Base-by-base conservation (phyloP, 257 asterid species). In the Lavandula angustifolia region DNA sequence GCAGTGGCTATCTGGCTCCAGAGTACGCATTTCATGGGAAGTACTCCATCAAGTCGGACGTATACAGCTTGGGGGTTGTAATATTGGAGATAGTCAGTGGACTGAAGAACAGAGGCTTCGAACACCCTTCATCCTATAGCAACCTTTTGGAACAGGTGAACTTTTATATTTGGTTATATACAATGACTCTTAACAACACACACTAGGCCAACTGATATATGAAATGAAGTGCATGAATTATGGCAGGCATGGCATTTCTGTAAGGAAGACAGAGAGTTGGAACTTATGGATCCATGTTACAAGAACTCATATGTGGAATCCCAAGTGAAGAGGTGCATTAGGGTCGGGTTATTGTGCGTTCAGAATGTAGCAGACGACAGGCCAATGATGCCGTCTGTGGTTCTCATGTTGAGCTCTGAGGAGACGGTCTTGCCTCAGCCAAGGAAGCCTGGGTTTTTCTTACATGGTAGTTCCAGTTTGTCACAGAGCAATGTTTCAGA, bases 1-100 rank as follows among this genome's bases (percentile, higher is more conserved):
- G n/a, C 58, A 55, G 72, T 7, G 73, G 73, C 1, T 68, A 68
- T 52, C 58, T 68, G 67, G 52, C 73, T 44, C 73, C 73, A 10
- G 73, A 68, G 37, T 68, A 68, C 4, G 73, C 60, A 48, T 48
- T 68, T 54, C 8, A 58, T 9, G 73, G 73, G 5, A 59, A 68
- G 5, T 58, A 58, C 67, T 68, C 73, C 9, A 53, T 58, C 50
- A 68, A 68, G 56, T 66, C 64, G 3, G 72, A 66, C 14, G 18
- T 66, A 43, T 66, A 54, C 33, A 66, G 72, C 56, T 10, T 66
- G 13, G 64, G 72, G 10, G 57, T 66, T 9, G 64, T 66, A 5
- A 43, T 66, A 17, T 17, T 66, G 35, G 72, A 66, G 64, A 66
- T 66, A 31, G 64, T 66, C 29, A 54, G 64, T 16, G 72, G 72